Conservation (phyloP, 768 basidiomycete genomes). For the Russula earlei region DNA sequence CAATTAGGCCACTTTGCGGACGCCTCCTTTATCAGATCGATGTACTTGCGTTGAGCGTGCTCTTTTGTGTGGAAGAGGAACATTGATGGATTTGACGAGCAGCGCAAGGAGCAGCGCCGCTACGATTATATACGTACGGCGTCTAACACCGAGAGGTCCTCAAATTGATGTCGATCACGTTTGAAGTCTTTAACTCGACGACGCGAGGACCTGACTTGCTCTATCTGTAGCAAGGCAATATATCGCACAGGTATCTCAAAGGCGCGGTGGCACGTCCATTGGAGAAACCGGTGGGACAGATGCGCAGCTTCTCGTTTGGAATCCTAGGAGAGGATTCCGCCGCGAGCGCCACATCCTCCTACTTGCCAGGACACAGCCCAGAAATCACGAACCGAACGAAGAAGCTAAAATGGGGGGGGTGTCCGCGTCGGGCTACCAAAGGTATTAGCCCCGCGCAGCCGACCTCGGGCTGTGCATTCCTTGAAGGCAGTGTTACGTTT, state of each 20-base stretch:
- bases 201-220: too few relatives aligned
- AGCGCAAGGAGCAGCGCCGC: background rate
- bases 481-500: too few relatives aligned
- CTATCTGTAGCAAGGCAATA: too few relatives aligned
- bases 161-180: background rate
- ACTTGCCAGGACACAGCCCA: background rate
- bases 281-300: background rate
- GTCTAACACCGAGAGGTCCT: background rate
- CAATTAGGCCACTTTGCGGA: conserved; percentile 5
- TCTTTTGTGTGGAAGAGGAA: background rate
- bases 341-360: too few relatives aligned
- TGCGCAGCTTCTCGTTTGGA: background rate
- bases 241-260: background rate
- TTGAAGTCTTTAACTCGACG: too few relatives aligned
- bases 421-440: too few relatives aligned
- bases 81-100: background rate
- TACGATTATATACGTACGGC: background rate
- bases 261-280: too few relatives aligned
- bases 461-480: too few relatives aligned
- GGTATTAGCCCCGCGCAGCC: too few relatives aligned
- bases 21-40: conserved; percentile 3
- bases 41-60: conserved; percentile 8
- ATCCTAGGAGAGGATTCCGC: background rate
- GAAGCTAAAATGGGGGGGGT: too few relatives aligned
- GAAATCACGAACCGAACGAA: background rate